phyloP scores from a whole-genome alignment of 108 stramenopile species.

The Skeletonema grethae region DNA sequence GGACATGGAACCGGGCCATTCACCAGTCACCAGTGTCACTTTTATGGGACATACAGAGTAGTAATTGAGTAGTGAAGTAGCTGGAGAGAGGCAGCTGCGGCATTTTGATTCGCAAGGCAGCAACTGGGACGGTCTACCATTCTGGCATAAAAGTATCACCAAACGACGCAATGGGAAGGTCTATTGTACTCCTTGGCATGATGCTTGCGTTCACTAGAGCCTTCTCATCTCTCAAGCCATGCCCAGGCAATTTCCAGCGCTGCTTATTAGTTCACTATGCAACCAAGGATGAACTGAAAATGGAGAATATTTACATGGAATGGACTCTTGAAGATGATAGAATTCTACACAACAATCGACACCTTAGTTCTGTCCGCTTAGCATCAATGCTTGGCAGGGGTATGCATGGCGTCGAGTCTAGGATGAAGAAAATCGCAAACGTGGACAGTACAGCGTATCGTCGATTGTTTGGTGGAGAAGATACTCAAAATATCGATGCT shows the following conservation, averaged over 20 bases:
- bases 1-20: too few relatives aligned
- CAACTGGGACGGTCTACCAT: too few relatives aligned
- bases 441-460: conserved; percentile 69
- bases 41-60: too few relatives aligned
- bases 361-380: conserved; percentile 55
- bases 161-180: not conserved
- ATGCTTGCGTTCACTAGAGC: not conserved
- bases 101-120: too few relatives aligned
- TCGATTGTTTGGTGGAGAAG: conserved; percentile 64
- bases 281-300: conserved; percentile 20
- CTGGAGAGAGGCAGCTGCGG: too few relatives aligned
- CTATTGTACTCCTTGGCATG: not conserved
- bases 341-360: conserved; percentile 58
- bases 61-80: too few relatives aligned
- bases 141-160: too few relatives aligned
- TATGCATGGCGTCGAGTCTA: conserved; percentile 70
- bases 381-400: conserved; percentile 83
- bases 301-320: conserved; percentile 76
- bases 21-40: too few relatives aligned
- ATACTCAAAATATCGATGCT: conserved; percentile 8
- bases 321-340: conserved; percentile 87
- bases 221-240: not conserved
- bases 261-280: not conserved
- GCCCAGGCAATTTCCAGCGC: not conserved
- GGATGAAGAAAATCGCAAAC: conserved; percentile 70